Conservation (phyloP, 1,284 basidiomycete genomes). For the Anthracocystis walkeri region DNA sequence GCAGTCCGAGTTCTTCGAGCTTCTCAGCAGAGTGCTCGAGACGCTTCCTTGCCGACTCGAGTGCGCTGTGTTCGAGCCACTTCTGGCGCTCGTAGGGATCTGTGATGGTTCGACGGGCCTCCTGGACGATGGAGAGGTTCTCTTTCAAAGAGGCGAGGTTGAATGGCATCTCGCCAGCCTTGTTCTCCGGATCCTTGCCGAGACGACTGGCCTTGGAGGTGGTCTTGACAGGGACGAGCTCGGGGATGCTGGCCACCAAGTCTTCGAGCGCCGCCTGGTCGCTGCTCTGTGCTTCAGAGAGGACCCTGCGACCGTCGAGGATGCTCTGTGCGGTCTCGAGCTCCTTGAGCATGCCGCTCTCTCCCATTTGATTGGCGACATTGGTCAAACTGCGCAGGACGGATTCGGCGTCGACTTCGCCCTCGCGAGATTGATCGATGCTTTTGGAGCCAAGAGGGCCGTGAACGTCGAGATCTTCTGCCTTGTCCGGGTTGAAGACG, state of each 20-base stretch:
- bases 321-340: constrained; percentile 48
- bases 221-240: constrained; percentile 55
- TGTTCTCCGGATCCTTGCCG: constrained; percentile 31
- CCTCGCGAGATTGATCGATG: constrained; percentile 45
- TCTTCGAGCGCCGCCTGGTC: constrained; percentile 13
- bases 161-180: constrained; percentile 55
- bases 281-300: constrained; percentile 27
- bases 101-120: constrained; percentile 49
- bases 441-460: constrained; percentile 38
- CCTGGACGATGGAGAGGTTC: constrained; percentile 60
- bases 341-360: constrained; percentile 46
- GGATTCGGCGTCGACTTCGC: constrained; percentile 41
- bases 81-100: constrained; percentile 67
- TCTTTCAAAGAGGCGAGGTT: constrained; percentile 62
- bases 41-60: constrained; percentile 64
- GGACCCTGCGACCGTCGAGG: constrained; percentile 41
- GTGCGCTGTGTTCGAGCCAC: constrained; percentile 66
- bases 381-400: constrained; percentile 42
- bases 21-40: constrained; percentile 58
- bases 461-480: constrained; percentile 37
- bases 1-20: constrained; percentile 59
- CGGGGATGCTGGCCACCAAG: constrained; percentile 34
- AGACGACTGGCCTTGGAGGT: constrained; percentile 38
- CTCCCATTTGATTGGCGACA: constrained; percentile 51
- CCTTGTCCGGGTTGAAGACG: constrained; percentile 42